These are phyloP conservation scores for Citrus reticulata DNA, from an alignment of 345 rosid genomes.

Conservation along the genomic window DNA sequence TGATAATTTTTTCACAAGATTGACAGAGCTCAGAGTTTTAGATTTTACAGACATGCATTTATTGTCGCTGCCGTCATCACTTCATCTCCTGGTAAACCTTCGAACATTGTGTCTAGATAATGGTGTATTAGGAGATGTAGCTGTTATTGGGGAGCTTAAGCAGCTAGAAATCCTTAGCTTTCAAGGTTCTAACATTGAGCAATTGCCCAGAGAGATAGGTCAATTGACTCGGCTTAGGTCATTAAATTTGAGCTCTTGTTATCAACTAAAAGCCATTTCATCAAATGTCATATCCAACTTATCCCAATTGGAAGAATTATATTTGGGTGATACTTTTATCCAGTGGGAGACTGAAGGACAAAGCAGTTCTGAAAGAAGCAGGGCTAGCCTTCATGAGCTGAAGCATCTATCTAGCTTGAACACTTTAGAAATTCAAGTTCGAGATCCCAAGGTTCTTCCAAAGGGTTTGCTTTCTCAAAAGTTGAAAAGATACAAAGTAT, in stretches of 20 bases:
- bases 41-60: neutral
- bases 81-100: constrained; percentile 5
- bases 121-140: neutral
- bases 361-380: neutral
- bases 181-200: neutral
- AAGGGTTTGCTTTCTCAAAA: neutral
- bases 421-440: constrained; percentile 9
- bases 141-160: constrained; percentile 1
- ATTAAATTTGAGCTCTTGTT: constrained; percentile 11
- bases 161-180: constrained; percentile 20
- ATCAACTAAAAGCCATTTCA: constrained; percentile 7
- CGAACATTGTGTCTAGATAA: constrained; percentile 16
- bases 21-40: constrained; percentile 22
- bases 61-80: constrained; percentile 11
- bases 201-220: constrained; percentile 22
- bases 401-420: constrained; percentile 13
- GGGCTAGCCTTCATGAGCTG: constrained; percentile 23
- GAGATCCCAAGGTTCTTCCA: neutral
- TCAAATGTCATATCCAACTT: constrained; percentile 10
- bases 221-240: constrained; percentile 8
- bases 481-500: neutral
- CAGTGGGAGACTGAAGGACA: constrained; percentile 19
- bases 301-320: constrained; percentile 25
- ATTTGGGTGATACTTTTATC: constrained; percentile 5
- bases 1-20: constrained; percentile 2